Evolutionary conservation across 371 early-diverging fungal genomes (phyloP), one percentile per base, ranked within the genome.

Genomic region (Chytridiales sp.): DNA sequence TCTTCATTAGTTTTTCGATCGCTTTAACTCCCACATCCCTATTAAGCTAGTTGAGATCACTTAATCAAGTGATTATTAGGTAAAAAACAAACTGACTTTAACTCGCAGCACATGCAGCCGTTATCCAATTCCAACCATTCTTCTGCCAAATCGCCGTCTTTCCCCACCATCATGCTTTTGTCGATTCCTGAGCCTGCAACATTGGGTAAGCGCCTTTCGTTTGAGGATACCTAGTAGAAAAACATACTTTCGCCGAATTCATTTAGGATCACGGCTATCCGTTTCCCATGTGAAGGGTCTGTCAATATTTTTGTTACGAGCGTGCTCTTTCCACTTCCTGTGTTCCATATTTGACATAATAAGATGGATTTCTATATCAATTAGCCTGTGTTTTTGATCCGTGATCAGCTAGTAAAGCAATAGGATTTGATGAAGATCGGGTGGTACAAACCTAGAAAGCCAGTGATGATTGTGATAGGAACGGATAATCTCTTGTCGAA

Each of bases 121-220:
- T 98, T 98, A 49, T 85, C 83, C 53, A 98, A 76, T 61, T 98
- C 97, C 17, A 98, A 78, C 98, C 98, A 98, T 63, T 97, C 97
- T 61, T 95, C 95, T 26, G 89, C 88, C 46, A 88, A 76, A 30
- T 84, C 87, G 22, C 94, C 94, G 48, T 88, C 87, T 49, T 87
- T 83, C 5, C 74, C 81, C 24, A 93, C 79, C 4, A 91, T 88
- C 55, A 96, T 73, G 31, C 93, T 85, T 69, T 94, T 91, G 69
- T 96, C 97, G 59, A 95, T 94, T n/a, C 91, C 96, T 24, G 90
- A 86, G 54, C 87, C 89, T 90, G 55, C n/a, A 29, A 29, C 6
- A 8, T 40, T 19, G 26, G 17, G 39, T 30, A 40, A 24, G 41
- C 21, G 47, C 11, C 6, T 24, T 15, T 46, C 40, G 44, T 26